Evolutionary conservation across 2,329 filamentous ascomycete species (phyloP), one percentile per base, ranked within the genome.

Genomic region (Hortaea werneckii): DNA sequence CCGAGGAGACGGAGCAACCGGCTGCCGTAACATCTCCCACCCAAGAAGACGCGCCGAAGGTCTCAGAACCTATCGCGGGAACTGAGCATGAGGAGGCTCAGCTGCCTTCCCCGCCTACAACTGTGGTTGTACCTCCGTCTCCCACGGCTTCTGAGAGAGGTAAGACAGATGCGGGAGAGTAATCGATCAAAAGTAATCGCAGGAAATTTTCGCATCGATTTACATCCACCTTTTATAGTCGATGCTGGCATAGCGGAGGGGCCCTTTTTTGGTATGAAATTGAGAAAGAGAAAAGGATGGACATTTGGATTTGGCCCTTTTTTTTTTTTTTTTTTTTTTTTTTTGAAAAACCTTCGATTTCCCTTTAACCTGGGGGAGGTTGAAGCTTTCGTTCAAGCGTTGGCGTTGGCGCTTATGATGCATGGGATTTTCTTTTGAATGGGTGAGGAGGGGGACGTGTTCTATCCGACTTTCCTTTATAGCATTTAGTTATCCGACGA

Each of bases 61-160:
- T 20, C 20, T 2, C 20, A 4, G 20, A 20, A 20, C 20, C 20
- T 20, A 20, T 20, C 4, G 20, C 20, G 46, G 30, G 45, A 47
- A 6, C 40, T 42, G 32, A 32, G 40, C 9, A 10, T 8, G 13
- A 42, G 29, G 40, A 42, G 29, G 28, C 42, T 38, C 35, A 38
- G 37, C 27, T 44, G 4, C 20, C 13, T 10, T 12, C 44, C 10
- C 50, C 47, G 43, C 52, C 50, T 43, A 55, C 39, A 41, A 58
- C 47, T 43, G 49, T 51, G n/a, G 53, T 63, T 13, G 58, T 60
- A 20, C 61, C 61, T 37, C 60, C 61, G 9, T 56, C 52, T 29
- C 60, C 60, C 5, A 59, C 58, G 13, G 45, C 41, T 11, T 47
- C 46, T n/a, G 50, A 51, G 37, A 42, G 26, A 11, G 35, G 20